phyloP scores from a whole-genome alignment of 345 rosid genomes.

The Balakata baccata region DNA sequence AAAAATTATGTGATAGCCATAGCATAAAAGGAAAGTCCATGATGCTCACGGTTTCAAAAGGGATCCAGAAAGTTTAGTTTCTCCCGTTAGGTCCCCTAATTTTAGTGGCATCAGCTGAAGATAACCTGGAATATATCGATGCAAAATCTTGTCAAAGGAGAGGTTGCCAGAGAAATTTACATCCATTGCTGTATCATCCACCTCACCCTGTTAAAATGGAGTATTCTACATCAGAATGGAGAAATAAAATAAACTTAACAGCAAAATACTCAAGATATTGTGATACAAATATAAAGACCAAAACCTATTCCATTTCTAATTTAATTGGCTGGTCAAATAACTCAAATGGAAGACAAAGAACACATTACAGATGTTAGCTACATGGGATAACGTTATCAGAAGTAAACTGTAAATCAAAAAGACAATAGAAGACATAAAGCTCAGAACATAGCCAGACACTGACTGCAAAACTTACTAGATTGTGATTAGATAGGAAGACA shows the following conservation, averaged over 20 bases:
- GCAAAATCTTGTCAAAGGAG: slow-evolving; percentile 68
- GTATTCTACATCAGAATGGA: slow-evolving; percentile 27
- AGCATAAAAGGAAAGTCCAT: slow-evolving; percentile 21
- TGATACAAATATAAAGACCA: background rate
- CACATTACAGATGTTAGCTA: slow-evolving; percentile 8
- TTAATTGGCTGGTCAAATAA: slow-evolving; percentile 12
- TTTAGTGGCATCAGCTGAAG: slow-evolving; percentile 60
- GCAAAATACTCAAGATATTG: slow-evolving; percentile 4
- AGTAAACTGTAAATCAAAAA: slow-evolving; percentile 12
- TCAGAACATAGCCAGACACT: background rate
- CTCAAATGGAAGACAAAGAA: slow-evolving; percentile 13
- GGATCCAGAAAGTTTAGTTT: slow-evolving; percentile 90
- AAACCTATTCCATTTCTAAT: slow-evolving; percentile 10
- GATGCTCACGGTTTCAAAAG: slow-evolving; percentile 81
- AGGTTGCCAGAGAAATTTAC: slow-evolving; percentile 88
- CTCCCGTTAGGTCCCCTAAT: slow-evolving; percentile 89
- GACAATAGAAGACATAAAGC: background rate
- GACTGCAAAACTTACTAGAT: slow-evolving; percentile 2
- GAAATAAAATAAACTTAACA: background rate
- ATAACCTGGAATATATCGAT: slow-evolving; percentile 69
- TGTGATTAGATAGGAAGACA: background rate
- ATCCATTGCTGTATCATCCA: slow-evolving; percentile 85
- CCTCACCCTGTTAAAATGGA: slow-evolving; percentile 67
- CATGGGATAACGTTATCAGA: background rate
- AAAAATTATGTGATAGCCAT: background rate